Conservation (phyloP, 352 stramenopile species). For the Halophytophthora batemanensis region DNA sequence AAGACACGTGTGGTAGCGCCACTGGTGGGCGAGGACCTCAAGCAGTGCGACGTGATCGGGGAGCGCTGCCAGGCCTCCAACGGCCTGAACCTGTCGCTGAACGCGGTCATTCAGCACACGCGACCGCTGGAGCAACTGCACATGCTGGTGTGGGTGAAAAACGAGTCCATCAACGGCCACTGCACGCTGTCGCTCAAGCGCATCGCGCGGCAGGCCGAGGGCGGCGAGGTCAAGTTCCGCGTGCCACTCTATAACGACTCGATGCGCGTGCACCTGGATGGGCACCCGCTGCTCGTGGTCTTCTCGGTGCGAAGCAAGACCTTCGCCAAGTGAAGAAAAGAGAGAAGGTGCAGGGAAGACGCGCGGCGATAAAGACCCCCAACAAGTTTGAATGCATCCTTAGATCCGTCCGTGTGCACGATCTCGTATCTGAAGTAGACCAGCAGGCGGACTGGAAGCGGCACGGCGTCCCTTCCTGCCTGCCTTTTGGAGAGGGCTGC, state of each 20-base stretch:
- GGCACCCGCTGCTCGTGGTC: conserved; percentile 62
- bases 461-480: conserved; percentile 8
- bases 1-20: conserved; percentile 71
- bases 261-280: conserved; percentile 72
- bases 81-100: conserved; percentile 60
- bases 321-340: conserved; percentile 83
- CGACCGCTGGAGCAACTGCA: conserved; percentile 72
- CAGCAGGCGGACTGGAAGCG: too few relatives aligned
- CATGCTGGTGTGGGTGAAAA: conserved; percentile 85
- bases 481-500: conserved; percentile 13
- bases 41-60: conserved; percentile 77
- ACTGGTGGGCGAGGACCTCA: conserved; percentile 69
- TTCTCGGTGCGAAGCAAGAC: conserved; percentile 81
- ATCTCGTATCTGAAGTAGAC: too few relatives aligned
- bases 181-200: conserved; percentile 81
- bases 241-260: conserved; percentile 80
- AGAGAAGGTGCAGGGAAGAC: too few relatives aligned
- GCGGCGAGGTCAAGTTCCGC: conserved; percentile 67
- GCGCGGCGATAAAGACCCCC: background rate
- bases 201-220: conserved; percentile 64
- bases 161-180: conserved; percentile 74
- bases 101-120: conserved; percentile 69
- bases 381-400: too few relatives aligned
- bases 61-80: conserved; percentile 56
- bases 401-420: too few relatives aligned